These are phyloP conservation scores for Coleophoma crateriformis DNA, from an alignment of 2,329 filamentous ascomycete species.

Conservation along the genomic window DNA sequence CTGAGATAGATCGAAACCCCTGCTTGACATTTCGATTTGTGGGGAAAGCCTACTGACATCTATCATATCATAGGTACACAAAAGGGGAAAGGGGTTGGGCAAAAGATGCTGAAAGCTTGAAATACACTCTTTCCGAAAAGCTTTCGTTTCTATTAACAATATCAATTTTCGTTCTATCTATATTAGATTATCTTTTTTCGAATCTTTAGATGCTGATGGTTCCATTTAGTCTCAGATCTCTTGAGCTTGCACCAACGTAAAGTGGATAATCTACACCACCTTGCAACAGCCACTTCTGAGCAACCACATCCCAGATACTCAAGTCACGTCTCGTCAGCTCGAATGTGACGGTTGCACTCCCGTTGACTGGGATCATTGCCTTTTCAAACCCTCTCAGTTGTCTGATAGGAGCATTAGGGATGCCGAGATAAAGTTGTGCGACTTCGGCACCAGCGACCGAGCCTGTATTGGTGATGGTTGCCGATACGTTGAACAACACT, in stretches of 20 bases:
- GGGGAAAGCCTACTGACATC: too few relatives aligned
- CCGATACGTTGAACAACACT: slow-evolving; percentile 38
- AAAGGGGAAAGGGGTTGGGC: too few relatives aligned
- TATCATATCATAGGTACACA: too few relatives aligned
- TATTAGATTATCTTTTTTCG: too few relatives aligned
- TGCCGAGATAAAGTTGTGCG: slow-evolving; percentile 20
- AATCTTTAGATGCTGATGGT: background rate
- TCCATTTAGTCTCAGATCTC: slow-evolving; percentile 3
- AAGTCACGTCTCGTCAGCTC: slow-evolving; percentile 54
- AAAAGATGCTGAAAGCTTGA: too few relatives aligned
- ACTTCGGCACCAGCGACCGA: slow-evolving; percentile 20
- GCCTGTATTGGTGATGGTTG: slow-evolving; percentile 44
- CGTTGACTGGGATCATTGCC: slow-evolving; percentile 39
- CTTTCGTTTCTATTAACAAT: too few relatives aligned
- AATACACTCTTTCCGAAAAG: too few relatives aligned
- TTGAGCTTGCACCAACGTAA: slow-evolving; percentile 5
- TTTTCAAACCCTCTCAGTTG: slow-evolving; percentile 62
- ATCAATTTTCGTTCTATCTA: too few relatives aligned
- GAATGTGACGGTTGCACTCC: slow-evolving; percentile 41
- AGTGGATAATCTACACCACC: slow-evolving; percentile 12
- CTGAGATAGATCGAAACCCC: too few relatives aligned
- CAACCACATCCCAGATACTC: slow-evolving; percentile 56
- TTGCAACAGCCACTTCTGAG: slow-evolving; percentile 50
- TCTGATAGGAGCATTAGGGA: slow-evolving; percentile 37
- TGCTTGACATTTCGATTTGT: too few relatives aligned